phyloP scores from a whole-genome alignment of 2,329 filamentous ascomycete species.

The Microcyclospora tardicrescens region DNA sequence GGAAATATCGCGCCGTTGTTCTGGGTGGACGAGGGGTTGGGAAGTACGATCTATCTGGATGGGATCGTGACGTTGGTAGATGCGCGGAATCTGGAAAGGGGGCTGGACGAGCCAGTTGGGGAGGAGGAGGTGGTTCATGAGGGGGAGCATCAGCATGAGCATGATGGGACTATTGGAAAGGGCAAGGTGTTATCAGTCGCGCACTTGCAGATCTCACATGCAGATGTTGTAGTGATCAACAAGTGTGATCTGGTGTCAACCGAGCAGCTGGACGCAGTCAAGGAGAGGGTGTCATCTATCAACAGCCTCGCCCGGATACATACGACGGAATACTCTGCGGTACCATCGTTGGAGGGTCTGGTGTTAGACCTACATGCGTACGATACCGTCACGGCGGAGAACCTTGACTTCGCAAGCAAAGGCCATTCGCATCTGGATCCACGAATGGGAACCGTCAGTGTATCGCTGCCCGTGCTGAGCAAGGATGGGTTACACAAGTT shows the following conservation, averaged over 20 bases:
- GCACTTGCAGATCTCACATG: conserved; percentile 92
- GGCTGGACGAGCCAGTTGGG: conserved; percentile 53
- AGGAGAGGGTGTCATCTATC: conserved; percentile 63
- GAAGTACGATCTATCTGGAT: conserved; percentile 90
- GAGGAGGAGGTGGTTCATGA: conserved; percentile 14
- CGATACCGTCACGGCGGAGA: conserved; percentile 55
- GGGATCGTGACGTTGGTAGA: conserved; percentile 94
- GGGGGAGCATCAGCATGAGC: conserved; percentile 24
- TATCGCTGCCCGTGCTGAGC: conserved; percentile 51
- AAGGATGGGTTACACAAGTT: conserved; percentile 47
- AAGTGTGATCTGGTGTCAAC: conserved; percentile 73
- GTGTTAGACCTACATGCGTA: conserved; percentile 88
- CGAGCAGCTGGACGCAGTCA: conserved; percentile 56
- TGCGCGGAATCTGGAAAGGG: conserved; percentile 77
- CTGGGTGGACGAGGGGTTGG: conserved; percentile 93
- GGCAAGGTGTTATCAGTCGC: conserved; percentile 72
- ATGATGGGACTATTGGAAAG: conserved; percentile 35
- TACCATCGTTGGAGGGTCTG: conserved; percentile 73
- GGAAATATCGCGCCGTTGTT: conserved; percentile 93
- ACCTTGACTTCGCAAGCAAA: conserved; percentile 55
- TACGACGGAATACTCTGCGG: conserved; percentile 63
- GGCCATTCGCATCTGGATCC: conserved; percentile 87
- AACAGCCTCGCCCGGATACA: conserved; percentile 81
- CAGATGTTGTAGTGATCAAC: conserved; percentile 89
- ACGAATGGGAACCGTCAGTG: conserved; percentile 70